Percentiles rank a stretch among this genome's conserved stretches.
These are phyloP conservation scores for Pseudonectria foliicola DNA, from an alignment of 2,329 filamentous ascomycete species.

Conservation along the genomic window DNA sequence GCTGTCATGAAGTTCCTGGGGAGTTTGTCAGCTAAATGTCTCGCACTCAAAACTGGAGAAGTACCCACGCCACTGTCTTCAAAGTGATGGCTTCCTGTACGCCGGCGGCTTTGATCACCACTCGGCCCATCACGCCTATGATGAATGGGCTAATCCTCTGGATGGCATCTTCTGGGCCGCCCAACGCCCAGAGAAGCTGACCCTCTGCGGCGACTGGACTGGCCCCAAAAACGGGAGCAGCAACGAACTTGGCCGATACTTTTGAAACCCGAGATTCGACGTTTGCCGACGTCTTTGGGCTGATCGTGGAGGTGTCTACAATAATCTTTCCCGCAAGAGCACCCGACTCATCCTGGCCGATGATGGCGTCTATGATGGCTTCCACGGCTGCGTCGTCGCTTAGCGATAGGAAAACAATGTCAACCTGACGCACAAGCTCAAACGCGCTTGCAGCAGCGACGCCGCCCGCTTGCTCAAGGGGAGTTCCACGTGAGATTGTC, in stretches of 20 bases:
- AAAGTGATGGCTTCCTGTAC: constrained; percentile 37
- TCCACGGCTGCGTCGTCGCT: constrained; percentile 36
- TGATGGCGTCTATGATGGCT: constrained; percentile 25
- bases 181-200: constrained; percentile 38
- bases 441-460: constrained; percentile 10
- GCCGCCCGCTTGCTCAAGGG: constrained; percentile 23
- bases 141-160: constrained; percentile 31
- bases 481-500: constrained; percentile 37
- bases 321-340: constrained; percentile 32
- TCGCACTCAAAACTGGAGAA: fast-evolving
- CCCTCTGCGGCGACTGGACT: constrained; percentile 40
- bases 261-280: constrained; percentile 22
- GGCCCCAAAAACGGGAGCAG: constrained; percentile 44
- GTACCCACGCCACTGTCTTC: constrained; percentile 38
- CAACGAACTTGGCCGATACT: constrained; percentile 31
- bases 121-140: constrained; percentile 34
- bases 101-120: constrained; percentile 35
- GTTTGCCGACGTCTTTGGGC: constrained; percentile 33
- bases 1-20: constrained; percentile 41
- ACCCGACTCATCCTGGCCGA: constrained; percentile 7
- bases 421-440: constrained; percentile 22
- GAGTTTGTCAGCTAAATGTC: background rate
- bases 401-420: constrained; percentile 34
- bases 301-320: constrained; percentile 44
- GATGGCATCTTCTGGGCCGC: constrained; percentile 32